Conservation (phyloP, 2,329 filamentous ascomycete species). For the Arthroderma uncinatum region DNA sequence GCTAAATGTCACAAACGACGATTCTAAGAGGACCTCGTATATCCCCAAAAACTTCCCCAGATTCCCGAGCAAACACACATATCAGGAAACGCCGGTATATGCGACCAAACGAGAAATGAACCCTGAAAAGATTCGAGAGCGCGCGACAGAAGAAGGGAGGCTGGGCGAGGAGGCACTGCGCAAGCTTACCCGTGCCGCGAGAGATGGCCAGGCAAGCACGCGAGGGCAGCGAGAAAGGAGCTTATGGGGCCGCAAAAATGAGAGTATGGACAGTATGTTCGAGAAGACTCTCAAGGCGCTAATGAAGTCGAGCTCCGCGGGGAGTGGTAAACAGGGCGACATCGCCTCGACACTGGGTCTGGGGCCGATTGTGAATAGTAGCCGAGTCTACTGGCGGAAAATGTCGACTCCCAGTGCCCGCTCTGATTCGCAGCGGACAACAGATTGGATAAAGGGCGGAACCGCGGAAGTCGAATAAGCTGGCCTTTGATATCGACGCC, state of each 20-base stretch:
- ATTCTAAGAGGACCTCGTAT: conserved; percentile 40
- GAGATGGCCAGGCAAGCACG: conserved; percentile 32
- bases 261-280: conserved; percentile 42
- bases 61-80: conserved; percentile 55
- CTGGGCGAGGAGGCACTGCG: conserved; percentile 54
- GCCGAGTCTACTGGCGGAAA: conserved; percentile 48
- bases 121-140: conserved; percentile 48
- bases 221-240: conserved; percentile 31
- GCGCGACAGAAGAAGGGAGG: conserved; percentile 54
- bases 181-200: conserved; percentile 45
- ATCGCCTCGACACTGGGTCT: conserved; percentile 27
- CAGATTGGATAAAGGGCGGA: background rate
- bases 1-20: conserved; percentile 39
- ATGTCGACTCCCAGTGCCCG: conserved; percentile 19
- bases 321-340: conserved; percentile 16
- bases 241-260: conserved; percentile 28
- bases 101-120: conserved; percentile 46
- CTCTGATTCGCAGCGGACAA: background rate
- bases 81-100: conserved; percentile 49
- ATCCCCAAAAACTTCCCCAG: conserved; percentile 51
- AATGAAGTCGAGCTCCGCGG: conserved; percentile 28
- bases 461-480: background rate
- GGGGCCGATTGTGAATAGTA: conserved; percentile 48
- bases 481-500: background rate
- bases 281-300: conserved; percentile 46